Conservation (phyloP, 768 basidiomycete genomes). For the Mycena amicta region DNA sequence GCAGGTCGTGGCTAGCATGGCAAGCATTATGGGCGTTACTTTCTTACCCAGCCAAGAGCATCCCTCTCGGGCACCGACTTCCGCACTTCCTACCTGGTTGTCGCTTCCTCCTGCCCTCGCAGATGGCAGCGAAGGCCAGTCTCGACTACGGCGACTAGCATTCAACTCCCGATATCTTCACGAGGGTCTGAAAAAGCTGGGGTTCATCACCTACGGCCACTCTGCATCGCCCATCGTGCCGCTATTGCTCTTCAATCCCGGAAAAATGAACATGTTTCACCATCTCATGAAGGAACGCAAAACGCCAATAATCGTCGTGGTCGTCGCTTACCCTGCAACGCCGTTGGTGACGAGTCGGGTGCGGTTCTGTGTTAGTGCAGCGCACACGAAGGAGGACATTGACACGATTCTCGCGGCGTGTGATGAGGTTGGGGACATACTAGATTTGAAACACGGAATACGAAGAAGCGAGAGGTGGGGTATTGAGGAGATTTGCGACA, state of each 20-base stretch:
- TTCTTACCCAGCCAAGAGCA: background rate
- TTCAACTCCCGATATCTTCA: constrained; percentile 96
- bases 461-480: constrained; percentile 66
- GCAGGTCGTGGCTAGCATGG: constrained; percentile 91
- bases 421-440: constrained; percentile 87
- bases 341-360: constrained; percentile 86
- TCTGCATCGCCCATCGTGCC: constrained; percentile 93
- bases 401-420: constrained; percentile 84
- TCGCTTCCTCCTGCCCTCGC: constrained; percentile 69
- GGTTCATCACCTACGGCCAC: constrained; percentile 96
- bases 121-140: constrained; percentile 84
- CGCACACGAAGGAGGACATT: constrained; percentile 97
- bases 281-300: constrained; percentile 82
- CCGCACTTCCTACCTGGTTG: constrained; percentile 77
- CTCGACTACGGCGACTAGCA: constrained; percentile 83
- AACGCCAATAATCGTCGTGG: constrained; percentile 86
- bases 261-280: constrained; percentile 78
- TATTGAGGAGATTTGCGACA: constrained; percentile 69
- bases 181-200: constrained; percentile 82
- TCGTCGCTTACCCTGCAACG: constrained; percentile 91
- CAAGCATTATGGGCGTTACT: constrained; percentile 90
- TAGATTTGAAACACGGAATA: constrained; percentile 86
- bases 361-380: constrained; percentile 90
- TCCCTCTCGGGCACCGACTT: constrained; percentile 55
- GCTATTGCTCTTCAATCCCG: constrained; percentile 87